phyloP scores from a whole-genome alignment of 2,329 filamentous ascomycete species.

The Calonectria leucothoes region DNA sequence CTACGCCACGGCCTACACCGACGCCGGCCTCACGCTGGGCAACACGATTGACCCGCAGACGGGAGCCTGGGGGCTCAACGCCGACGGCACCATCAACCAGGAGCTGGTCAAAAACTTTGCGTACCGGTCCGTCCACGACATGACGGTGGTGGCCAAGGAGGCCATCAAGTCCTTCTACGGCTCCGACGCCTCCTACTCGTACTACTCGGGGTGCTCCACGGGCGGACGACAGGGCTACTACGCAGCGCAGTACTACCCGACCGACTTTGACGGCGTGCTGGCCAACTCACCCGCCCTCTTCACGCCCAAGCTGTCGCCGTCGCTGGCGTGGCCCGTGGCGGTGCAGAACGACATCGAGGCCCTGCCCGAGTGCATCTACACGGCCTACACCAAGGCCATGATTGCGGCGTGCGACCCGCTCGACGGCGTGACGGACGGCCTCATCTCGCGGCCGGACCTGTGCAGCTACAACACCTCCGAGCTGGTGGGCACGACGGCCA shows the following conservation, averaged over 20 bases:
- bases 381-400: background rate
- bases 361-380: background rate
- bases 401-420: background rate
- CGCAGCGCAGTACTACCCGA: background rate
- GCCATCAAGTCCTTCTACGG: background rate
- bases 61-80: background rate
- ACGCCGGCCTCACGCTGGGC: background rate
- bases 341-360: background rate
- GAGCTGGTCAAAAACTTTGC: constrained; percentile 10
- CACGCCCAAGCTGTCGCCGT: background rate
- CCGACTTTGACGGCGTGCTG: constrained; percentile 1
- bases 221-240: constrained; percentile 8
- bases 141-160: background rate
- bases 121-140: background rate
- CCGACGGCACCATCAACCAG: background rate
- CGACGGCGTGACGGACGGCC: background rate
- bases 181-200: background rate
- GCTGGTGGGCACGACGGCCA: background rate
- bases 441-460: background rate
- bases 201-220: constrained; percentile 2
- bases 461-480: background rate
- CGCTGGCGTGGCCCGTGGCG: background rate
- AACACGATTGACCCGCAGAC: constrained; percentile 1
- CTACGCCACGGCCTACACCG: background rate
- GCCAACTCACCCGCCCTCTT: constrained; percentile 4